A percentile compares a stretch with the other conserved stretches of the same genome.
Conservation (phyloP, 2,329 filamentous ascomycete species). For the Pestalotiopsis sp. region DNA sequence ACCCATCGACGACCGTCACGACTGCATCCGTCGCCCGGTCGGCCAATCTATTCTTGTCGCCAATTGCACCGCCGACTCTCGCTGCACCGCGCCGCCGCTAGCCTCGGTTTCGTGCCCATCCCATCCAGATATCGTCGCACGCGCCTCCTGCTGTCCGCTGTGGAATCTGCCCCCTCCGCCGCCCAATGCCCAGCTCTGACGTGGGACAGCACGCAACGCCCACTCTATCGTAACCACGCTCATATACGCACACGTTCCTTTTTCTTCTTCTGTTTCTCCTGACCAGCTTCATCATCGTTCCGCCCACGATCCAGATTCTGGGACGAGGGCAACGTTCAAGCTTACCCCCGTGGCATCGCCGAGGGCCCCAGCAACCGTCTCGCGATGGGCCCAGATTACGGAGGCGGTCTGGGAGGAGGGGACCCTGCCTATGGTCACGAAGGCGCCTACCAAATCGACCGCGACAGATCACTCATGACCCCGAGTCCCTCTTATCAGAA, state of each 20-base stretch:
- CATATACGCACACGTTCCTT: background rate
- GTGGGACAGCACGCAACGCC: slow-evolving; percentile 15
- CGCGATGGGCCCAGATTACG: slow-evolving; percentile 34
- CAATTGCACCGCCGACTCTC: background rate
- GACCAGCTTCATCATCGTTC: background rate
- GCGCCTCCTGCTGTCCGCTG: slow-evolving; percentile 4
- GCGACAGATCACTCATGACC: slow-evolving; percentile 32
- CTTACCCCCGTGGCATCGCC: slow-evolving; percentile 1
- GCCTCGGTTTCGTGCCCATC: slow-evolving; percentile 1
- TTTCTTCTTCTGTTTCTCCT: background rate
- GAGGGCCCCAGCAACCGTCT: background rate
- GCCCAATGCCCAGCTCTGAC: slow-evolving; percentile 18
- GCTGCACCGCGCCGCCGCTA: slow-evolving; percentile 5
- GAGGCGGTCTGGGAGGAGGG: slow-evolving; percentile 31
- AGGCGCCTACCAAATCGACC: slow-evolving; percentile 30
- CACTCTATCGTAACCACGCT: slow-evolving; percentile 11
- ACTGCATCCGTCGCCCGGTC: background rate
- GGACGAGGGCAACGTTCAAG: slow-evolving; percentile 3
- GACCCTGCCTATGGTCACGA: slow-evolving; percentile 34
- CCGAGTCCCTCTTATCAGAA: slow-evolving; percentile 32
- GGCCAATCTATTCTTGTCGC: slow-evolving; percentile 5
- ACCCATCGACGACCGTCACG: background rate
- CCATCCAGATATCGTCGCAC: slow-evolving; percentile 5
- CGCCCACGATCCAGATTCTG: background rate
- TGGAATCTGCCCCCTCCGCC: slow-evolving; percentile 6